A percentile compares a stretch with the other conserved stretches of the same genome.
Evolutionary conservation across 257 asterid species (phyloP).

Genomic region (Forsythia suspensa): DNA sequence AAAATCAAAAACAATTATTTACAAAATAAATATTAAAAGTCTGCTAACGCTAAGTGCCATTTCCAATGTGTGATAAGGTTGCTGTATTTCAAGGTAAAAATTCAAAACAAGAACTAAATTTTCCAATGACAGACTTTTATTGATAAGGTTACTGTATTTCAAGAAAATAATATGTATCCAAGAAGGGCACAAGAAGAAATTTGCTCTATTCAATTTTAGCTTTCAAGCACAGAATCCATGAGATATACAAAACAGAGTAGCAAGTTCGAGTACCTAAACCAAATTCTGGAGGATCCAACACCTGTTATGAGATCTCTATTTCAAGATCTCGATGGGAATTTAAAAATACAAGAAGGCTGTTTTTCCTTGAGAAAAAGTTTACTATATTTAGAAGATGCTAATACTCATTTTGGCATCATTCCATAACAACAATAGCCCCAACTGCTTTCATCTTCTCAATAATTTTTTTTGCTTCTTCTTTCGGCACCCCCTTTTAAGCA

Average conservation of each 20-base stretch:
- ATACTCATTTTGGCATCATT: slow-evolving; percentile 18
- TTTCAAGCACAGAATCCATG: background rate
- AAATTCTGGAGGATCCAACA: background rate
- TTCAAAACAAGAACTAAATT: too few species aligned
- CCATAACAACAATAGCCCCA: slow-evolving; percentile 46
- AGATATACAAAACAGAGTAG: background rate
- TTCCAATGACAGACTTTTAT: too few species aligned
- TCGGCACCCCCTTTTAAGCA: slow-evolving; percentile 49
- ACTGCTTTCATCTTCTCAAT: slow-evolving; percentile 46
- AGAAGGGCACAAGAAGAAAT: background rate
- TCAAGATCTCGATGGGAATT: background rate
- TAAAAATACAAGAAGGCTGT: background rate
- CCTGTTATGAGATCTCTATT: background rate
- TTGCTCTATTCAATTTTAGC: background rate
- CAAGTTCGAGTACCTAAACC: background rate
- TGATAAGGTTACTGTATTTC: background rate
- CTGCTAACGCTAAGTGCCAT: too few species aligned
- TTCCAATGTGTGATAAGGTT: too few species aligned
- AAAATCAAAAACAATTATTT: too few species aligned
- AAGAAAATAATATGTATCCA: background rate
- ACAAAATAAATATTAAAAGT: too few species aligned
- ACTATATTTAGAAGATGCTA: background rate
- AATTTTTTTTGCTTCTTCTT: slow-evolving; percentile 49
- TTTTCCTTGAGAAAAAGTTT: background rate
- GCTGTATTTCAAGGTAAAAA: too few species aligned